A percentile compares a stretch with the other conserved stretches of the same genome.
phyloP scores from a whole-genome alignment of 2,329 filamentous ascomycete species.

The Phoma sp. region DNA sequence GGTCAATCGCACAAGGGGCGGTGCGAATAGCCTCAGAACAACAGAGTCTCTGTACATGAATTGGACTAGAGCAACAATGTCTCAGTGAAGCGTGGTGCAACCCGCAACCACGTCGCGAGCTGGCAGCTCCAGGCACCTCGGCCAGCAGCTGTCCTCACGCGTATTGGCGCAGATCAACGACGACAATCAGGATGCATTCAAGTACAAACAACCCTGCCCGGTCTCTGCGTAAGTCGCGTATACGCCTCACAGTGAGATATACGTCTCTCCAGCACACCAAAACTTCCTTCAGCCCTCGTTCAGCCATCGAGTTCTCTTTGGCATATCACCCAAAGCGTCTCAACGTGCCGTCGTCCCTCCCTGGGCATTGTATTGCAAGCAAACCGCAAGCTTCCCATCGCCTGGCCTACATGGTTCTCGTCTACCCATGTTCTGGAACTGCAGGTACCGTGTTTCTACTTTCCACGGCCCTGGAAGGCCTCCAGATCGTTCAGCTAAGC shows the following conservation, averaged over 20 bases:
- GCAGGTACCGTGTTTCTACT: slow-evolving; percentile 5
- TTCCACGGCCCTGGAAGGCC: background rate
- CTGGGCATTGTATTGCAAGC: background rate
- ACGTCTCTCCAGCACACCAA: too few species aligned
- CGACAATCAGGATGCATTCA: background rate
- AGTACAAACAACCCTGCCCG: background rate
- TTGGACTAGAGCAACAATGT: background rate
- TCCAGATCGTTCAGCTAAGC: background rate
- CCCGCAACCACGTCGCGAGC: background rate
- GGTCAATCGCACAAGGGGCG: background rate
- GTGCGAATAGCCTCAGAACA: background rate
- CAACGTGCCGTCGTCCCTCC: background rate
- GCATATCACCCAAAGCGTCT: background rate
- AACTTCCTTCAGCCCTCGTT: too few species aligned
- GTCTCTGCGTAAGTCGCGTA: background rate
- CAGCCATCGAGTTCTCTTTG: too few species aligned
- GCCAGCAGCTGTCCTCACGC: background rate
- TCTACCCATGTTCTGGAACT: background rate
- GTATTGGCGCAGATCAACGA: background rate
- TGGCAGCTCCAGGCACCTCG: background rate
- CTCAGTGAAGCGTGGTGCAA: background rate
- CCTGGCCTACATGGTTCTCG: background rate
- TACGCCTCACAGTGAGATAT: background rate
- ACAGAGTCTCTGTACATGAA: background rate
- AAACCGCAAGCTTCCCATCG: background rate